These are phyloP conservation scores for Starmerella etchellsii DNA, from an alignment of 805 yeast species.

Conservation along the genomic window DNA sequence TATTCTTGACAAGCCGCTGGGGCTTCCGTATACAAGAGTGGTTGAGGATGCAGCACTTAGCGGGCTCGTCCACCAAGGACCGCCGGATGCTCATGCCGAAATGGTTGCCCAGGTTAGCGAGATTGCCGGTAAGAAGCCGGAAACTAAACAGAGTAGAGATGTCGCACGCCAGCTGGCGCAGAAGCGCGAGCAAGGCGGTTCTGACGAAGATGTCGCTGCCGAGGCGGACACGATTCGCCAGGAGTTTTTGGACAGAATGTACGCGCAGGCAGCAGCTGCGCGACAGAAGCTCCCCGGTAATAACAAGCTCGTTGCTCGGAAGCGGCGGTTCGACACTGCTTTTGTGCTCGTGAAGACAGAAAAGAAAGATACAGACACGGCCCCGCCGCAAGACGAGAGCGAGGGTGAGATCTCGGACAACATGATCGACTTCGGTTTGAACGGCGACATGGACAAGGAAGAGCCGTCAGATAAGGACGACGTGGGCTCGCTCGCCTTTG, in stretches of 20 bases:
- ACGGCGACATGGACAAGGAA: neutral
- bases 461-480: neutral
- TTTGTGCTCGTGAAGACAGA: constrained; percentile 14
- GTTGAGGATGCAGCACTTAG: neutral
- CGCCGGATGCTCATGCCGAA: constrained; percentile 1
- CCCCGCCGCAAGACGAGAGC: neutral
- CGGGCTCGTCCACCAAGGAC: neutral
- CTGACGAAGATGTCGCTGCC: neutral
- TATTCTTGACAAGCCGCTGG: neutral
- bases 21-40: neutral
- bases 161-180: neutral
- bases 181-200: neutral
- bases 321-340: constrained; percentile 26
- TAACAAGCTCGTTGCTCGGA: constrained; percentile 38
- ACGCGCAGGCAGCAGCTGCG: constrained; percentile 4
- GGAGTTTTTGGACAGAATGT: constrained; percentile 1
- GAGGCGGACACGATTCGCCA: neutral
- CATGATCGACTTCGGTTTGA: neutral
- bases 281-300: constrained; percentile 16
- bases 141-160: neutral
- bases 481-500: constrained; percentile 5
- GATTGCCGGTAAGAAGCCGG: neutral
- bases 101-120: neutral
- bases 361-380: neutral
- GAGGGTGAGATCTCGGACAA: neutral